phyloP scores from a whole-genome alignment of 1,284 basidiomycete genomes.

The Ustilago nuda region DNA sequence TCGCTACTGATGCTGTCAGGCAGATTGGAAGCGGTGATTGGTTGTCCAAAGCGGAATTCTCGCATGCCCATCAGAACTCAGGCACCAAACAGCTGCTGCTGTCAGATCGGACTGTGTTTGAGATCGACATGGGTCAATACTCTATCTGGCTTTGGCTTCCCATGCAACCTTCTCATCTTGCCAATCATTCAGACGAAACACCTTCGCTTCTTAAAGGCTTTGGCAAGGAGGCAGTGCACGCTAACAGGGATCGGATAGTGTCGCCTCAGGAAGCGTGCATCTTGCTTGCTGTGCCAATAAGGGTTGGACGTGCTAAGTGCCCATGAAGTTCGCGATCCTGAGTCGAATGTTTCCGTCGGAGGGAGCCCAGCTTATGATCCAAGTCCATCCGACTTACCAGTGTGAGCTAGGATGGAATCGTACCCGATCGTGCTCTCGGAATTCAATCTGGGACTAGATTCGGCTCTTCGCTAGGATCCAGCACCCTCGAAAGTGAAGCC shows the following conservation, averaged over 20 bases:
- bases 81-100: not conserved
- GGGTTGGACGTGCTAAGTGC: not conserved
- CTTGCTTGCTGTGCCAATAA: not conserved
- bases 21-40: not conserved
- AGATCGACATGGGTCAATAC: not conserved
- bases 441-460: not conserved
- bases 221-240: not conserved
- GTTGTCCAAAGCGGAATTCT: not conserved
- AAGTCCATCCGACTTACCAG: not conserved
- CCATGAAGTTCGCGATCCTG: not conserved
- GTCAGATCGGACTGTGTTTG: not conserved
- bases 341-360: slow-evolving; percentile 4
- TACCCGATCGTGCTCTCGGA: not conserved
- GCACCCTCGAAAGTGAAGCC: not conserved
- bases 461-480: not conserved
- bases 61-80: not conserved
- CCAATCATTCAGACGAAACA: not conserved
- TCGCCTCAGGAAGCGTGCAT: not conserved
- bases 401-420: not conserved
- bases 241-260: not conserved
- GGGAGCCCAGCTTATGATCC: not conserved
- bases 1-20: not conserved
- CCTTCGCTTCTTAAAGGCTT: not conserved
- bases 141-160: not conserved
- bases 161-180: not conserved